These are phyloP conservation scores for Solanum etuberosum DNA, from an alignment of 257 asterid species.

Conservation along the genomic window DNA sequence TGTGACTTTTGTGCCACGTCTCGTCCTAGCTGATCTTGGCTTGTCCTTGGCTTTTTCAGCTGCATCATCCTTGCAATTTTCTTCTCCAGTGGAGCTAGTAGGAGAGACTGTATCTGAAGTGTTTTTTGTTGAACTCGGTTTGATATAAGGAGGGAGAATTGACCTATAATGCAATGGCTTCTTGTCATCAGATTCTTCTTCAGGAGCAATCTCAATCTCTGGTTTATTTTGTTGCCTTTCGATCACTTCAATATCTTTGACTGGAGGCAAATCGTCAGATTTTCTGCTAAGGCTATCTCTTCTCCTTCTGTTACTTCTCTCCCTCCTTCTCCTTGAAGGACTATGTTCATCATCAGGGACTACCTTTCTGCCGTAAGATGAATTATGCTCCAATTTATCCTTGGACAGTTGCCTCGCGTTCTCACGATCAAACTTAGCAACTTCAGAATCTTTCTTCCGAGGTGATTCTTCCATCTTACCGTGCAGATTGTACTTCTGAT, in stretches of 20 bases:
- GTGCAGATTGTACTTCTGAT: background rate
- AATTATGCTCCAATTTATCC: background rate
- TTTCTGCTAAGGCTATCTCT: background rate
- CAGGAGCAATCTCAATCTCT: background rate
- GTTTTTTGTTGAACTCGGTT: background rate
- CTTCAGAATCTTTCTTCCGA: constrained; percentile 5
- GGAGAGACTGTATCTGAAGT: background rate
- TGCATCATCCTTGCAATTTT: constrained; percentile 5
- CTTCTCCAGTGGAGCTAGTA: background rate
- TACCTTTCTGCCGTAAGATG: background rate
- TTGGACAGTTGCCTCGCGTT: constrained; percentile 1
- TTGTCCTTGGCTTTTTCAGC: constrained; percentile 5
- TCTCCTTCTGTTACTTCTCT: background rate
- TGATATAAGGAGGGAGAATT: constrained; percentile 43
- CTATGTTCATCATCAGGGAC: background rate
- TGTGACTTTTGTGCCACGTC: constrained; percentile 9
- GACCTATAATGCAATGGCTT: constrained; percentile 7
- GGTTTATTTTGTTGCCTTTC: constrained; percentile 6
- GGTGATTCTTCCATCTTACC: constrained; percentile 2
- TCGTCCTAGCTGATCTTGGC: constrained; percentile 45
- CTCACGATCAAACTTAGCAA: background rate
- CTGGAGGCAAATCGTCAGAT: background rate
- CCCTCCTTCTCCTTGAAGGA: background rate
- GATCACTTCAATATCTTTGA: constrained; percentile 27
- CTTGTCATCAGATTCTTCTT: constrained; percentile 18